Percentiles rank a stretch among this genome's conserved stretches.
These are phyloP conservation scores for Zygoascus flipseniorum DNA, from an alignment of 805 yeast species.

Conservation along the genomic window DNA sequence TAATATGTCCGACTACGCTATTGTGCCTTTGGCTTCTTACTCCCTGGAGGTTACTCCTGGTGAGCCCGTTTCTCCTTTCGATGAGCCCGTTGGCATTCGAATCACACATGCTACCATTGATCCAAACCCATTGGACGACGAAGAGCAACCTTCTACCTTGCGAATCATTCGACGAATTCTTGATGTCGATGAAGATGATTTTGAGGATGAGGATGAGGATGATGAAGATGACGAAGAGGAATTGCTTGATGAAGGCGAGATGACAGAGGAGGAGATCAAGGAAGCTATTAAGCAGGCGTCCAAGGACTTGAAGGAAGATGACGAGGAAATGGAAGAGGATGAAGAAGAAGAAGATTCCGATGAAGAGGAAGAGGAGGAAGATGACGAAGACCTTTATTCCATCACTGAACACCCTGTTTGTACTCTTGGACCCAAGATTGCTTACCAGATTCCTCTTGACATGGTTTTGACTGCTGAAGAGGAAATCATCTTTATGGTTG, in stretches of 20 bases:
- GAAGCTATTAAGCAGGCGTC: slow-evolving; percentile 40
- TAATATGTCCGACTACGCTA: neutral
- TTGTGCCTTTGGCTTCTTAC: slow-evolving; percentile 70
- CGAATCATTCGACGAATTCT: slow-evolving; percentile 71
- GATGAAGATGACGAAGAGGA: slow-evolving; percentile 29
- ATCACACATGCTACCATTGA: slow-evolving; percentile 93
- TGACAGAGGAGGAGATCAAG: slow-evolving; percentile 33
- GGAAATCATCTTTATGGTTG: slow-evolving; percentile 87
- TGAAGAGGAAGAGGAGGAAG: slow-evolving; percentile 43
- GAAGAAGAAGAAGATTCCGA: slow-evolving; percentile 29
- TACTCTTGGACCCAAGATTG: slow-evolving; percentile 79
- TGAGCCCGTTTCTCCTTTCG: slow-evolving; percentile 78
- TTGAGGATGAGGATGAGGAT: slow-evolving; percentile 22
- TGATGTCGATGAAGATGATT: slow-evolving; percentile 21
- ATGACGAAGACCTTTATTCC: slow-evolving; percentile 60
- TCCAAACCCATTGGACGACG: slow-evolving; percentile 62
- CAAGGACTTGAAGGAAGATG: slow-evolving; percentile 27
- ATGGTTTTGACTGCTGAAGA: slow-evolving; percentile 87
- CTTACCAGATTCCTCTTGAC: slow-evolving; percentile 81
- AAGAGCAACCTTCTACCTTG: slow-evolving; percentile 63
- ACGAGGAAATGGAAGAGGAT: slow-evolving; percentile 30
- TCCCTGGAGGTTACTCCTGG: slow-evolving; percentile 82
- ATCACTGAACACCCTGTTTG: slow-evolving; percentile 79
- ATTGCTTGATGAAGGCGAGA: slow-evolving; percentile 31
- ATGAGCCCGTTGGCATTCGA: slow-evolving; percentile 68